Evolutionary conservation across 2,329 filamentous ascomycete species (phyloP).

Genomic region (Pseudogymnoascus sp.): DNA sequence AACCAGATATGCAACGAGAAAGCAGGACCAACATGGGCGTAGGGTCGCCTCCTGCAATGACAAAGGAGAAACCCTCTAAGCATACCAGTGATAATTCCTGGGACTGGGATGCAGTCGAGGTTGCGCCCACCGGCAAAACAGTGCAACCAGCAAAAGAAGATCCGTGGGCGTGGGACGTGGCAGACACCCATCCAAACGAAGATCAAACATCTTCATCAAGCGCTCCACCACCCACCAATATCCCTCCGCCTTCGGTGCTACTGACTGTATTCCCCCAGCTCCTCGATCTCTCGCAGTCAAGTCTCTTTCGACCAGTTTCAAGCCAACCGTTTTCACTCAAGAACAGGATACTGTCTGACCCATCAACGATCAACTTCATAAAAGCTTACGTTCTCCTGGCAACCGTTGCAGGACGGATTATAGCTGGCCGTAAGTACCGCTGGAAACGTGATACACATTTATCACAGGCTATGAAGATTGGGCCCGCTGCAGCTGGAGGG

Average conservation of each 20-base stretch:
- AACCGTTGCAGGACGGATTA: slow-evolving; percentile 67
- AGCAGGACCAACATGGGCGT: slow-evolving; percentile 12
- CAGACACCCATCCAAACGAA: slow-evolving; percentile 17
- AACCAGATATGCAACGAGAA: slow-evolving; percentile 11
- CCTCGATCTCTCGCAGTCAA: slow-evolving; percentile 56
- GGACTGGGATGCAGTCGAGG: not conserved
- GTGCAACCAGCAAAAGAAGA: slow-evolving; percentile 15
- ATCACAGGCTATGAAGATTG: slow-evolving; percentile 81
- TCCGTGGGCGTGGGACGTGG: slow-evolving; percentile 28
- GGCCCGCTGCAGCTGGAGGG: slow-evolving; percentile 61
- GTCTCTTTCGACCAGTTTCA: slow-evolving; percentile 59
- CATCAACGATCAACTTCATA: slow-evolving; percentile 56
- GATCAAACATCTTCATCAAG: not conserved
- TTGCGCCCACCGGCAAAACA: not conserved
- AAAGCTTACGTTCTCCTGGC: slow-evolving; percentile 56
- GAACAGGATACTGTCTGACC: slow-evolving; percentile 56
- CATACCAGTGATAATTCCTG: not conserved
- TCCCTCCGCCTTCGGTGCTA: slow-evolving; percentile 80
- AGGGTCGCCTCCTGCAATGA: not conserved
- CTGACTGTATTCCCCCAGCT: slow-evolving; percentile 69
- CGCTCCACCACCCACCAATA: slow-evolving; percentile 66
- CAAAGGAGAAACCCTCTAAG: not conserved
- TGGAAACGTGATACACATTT: slow-evolving; percentile 88
- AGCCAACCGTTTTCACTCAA: slow-evolving; percentile 51
- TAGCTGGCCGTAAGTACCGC: slow-evolving; percentile 75